These are phyloP conservation scores for Mucor indicus DNA, from an alignment of 371 early-diverging fungal species.

Conservation along the genomic window DNA sequence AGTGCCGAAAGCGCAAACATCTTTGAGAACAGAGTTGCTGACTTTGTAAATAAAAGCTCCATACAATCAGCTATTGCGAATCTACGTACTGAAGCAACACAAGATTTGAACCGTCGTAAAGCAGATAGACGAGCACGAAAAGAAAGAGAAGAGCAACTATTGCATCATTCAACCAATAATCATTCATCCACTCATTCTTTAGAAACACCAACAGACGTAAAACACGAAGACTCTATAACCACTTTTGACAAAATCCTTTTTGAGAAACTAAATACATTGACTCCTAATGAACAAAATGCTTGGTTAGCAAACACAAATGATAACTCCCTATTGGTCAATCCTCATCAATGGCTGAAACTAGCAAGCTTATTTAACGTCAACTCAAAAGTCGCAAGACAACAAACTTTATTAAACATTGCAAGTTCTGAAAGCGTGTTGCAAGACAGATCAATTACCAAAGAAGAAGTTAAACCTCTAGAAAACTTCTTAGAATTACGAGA, in stretches of 20 bases:
- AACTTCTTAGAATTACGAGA: slow-evolving; percentile 39
- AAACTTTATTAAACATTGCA: slow-evolving; percentile 17
- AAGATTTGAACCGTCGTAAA: slow-evolving; percentile 18
- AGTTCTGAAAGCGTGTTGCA: slow-evolving; percentile 4
- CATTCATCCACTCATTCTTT: neutral
- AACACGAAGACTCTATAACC: neutral
- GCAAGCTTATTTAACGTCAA: slow-evolving; percentile 42
- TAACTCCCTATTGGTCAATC: slow-evolving; percentile 35
- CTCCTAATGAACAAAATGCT: slow-evolving; percentile 21
- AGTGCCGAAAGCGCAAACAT: slow-evolving; percentile 9
- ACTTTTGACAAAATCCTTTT: slow-evolving; percentile 3
- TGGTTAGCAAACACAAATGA: slow-evolving; percentile 35
- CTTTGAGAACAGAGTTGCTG: slow-evolving; percentile 13
- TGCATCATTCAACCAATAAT: neutral
- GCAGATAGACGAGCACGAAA: slow-evolving; percentile 24
- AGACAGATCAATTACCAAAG: slow-evolving; percentile 10
- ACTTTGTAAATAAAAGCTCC: slow-evolving; percentile 9
- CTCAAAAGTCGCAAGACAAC: slow-evolving; percentile 30
- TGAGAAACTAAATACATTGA: slow-evolving; percentile 13
- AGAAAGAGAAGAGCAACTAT: slow-evolving; percentile 20
- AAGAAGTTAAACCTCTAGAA: slow-evolving; percentile 22
- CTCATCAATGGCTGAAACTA: slow-evolving; percentile 43
- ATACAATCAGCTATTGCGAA: neutral
- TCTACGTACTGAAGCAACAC: neutral
- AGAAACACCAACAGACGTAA: neutral